Evolutionary conservation across 176 grass and related monocot species (phyloP).

Genomic region (Oryza punctata): DNA sequence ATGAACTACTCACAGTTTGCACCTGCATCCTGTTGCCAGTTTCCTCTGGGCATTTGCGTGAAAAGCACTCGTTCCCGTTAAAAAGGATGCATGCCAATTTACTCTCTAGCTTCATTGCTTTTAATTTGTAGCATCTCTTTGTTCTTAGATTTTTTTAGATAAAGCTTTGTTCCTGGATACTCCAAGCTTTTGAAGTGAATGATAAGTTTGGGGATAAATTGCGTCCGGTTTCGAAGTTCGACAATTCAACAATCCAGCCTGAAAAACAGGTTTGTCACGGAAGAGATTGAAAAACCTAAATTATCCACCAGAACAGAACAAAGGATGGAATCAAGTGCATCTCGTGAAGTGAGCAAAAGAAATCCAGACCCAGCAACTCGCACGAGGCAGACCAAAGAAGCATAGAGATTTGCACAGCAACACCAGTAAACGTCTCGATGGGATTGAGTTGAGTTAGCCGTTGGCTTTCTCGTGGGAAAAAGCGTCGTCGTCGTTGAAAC

Average conservation of each 20-base stretch:
- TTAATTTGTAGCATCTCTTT: neutral
- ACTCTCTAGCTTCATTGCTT: neutral
- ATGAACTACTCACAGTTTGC: neutral
- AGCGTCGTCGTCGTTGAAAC: slow-evolving; percentile 5
- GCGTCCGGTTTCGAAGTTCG: too few relatives aligned
- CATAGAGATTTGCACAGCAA: neutral
- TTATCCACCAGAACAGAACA: neutral
- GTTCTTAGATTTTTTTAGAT: too few relatives aligned
- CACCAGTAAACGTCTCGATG: neutral
- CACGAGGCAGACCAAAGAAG: neutral
- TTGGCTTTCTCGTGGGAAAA: slow-evolving; percentile 17
- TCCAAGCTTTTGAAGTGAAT: too few relatives aligned
- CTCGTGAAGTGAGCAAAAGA: neutral
- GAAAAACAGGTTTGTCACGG: too few relatives aligned
- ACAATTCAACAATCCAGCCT: too few relatives aligned
- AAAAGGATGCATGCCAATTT: neutral
- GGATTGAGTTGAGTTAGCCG: neutral
- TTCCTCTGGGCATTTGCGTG: neutral
- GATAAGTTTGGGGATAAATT: too few relatives aligned
- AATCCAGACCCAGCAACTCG: neutral
- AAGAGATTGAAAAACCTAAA: too few relatives aligned
- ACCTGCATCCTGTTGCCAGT: neutral
- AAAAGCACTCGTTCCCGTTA: neutral
- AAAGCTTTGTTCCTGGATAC: too few relatives aligned
- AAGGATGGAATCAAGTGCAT: neutral